Conservation (phyloP, 805 yeast species). For the Phaffomyces antillensis region DNA sequence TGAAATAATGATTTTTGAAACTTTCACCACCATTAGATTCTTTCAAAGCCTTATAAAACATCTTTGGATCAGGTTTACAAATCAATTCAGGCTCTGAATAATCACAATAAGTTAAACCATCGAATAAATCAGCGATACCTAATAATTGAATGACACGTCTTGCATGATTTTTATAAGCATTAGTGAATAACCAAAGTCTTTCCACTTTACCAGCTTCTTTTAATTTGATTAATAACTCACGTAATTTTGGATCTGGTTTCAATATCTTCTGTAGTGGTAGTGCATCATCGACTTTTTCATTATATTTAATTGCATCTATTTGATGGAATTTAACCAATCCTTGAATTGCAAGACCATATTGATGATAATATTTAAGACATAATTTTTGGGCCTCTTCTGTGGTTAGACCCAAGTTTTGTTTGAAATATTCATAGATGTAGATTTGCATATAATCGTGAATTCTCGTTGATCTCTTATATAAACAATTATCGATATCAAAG, state of each 20-base stretch:
- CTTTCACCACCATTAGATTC: slow-evolving; percentile 43
- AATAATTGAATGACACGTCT: slow-evolving; percentile 67
- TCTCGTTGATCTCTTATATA: slow-evolving; percentile 65
- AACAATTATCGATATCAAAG: slow-evolving; percentile 92
- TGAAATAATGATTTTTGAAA: slow-evolving; percentile 53
- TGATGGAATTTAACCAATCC: slow-evolving; percentile 63
- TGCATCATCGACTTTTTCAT: slow-evolving; percentile 84
- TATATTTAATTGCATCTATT: slow-evolving; percentile 85
- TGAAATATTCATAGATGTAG: slow-evolving; percentile 77
- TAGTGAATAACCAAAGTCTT: slow-evolving; percentile 86
- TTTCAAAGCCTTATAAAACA: slow-evolving; percentile 57
- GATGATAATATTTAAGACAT: slow-evolving; percentile 70
- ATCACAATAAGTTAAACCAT: slow-evolving; percentile 91
- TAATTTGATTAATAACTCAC: slow-evolving; percentile 44
- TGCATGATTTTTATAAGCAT: slow-evolving; percentile 91
- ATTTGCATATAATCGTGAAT: slow-evolving; percentile 87
- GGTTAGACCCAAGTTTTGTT: slow-evolving; percentile 47
- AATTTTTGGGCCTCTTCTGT: slow-evolving; percentile 70
- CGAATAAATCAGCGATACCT: slow-evolving; percentile 89
- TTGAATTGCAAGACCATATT: slow-evolving; percentile 89
- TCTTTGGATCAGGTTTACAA: slow-evolving; percentile 82
- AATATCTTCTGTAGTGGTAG: slow-evolving; percentile 78
- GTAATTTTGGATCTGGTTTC: slow-evolving; percentile 47
- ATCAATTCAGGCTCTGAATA: slow-evolving; percentile 58
- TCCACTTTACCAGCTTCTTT: slow-evolving; percentile 45